A percentile compares a stretch with the other conserved stretches of the same genome.
Conservation (phyloP, 176 grass and related monocot species). For the Triticum aestivum region IWGSC_CS_RefSeq_v2.1 NC_057813.1:59972037-59972536, state of each 20-base stretch:
- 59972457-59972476: not conserved
- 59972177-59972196: not conserved
- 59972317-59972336: not conserved
- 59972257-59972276: not conserved
- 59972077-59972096: slow-evolving; percentile 91
- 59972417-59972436: not conserved
- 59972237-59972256: slow-evolving; percentile 9
- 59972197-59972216: not conserved
- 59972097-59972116: slow-evolving; percentile 99
- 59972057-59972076: slow-evolving; percentile 95
- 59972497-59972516: not conserved
- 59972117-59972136: slow-evolving; percentile 2
- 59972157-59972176: not conserved
- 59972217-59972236: not conserved
- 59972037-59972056: slow-evolving; percentile 53
- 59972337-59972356: not conserved
- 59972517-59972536: not conserved
- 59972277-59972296: slow-evolving; percentile 7
- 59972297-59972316: not conserved
- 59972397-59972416: too few relatives aligned
- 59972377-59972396: too few relatives aligned
- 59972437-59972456: not conserved
- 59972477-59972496: not conserved
- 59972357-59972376: not conserved
- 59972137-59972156: slow-evolving; percentile 9